Evolutionary conservation across 2,329 filamentous ascomycete species (phyloP).

Genomic region (Pseudocercospora crystallina): DNA sequence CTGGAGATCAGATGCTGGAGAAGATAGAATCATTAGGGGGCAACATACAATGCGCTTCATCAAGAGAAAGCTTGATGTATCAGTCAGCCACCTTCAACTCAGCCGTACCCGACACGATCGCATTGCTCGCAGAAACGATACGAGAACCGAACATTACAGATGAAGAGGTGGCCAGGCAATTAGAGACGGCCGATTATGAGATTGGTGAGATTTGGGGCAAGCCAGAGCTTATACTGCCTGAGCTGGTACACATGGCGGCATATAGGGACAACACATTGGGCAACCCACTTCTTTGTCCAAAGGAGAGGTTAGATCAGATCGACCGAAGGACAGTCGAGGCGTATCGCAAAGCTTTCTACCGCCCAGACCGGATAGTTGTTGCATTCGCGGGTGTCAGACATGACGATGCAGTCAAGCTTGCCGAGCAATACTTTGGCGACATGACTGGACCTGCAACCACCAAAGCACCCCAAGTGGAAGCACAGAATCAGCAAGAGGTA

Average conservation of each 20-base stretch:
- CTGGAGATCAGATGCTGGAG: slow-evolving; percentile 83
- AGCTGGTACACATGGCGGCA: slow-evolving; percentile 91
- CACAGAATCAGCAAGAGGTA: slow-evolving; percentile 28
- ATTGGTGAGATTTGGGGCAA: slow-evolving; percentile 97
- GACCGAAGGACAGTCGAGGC: slow-evolving; percentile 69
- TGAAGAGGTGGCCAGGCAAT: slow-evolving; percentile 80
- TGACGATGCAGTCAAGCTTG: slow-evolving; percentile 71
- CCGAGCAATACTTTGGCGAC: slow-evolving; percentile 85
- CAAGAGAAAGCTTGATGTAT: slow-evolving; percentile 96
- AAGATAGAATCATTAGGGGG: slow-evolving; percentile 84
- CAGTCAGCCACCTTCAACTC: slow-evolving; percentile 97
- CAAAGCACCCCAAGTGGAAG: slow-evolving; percentile 23
- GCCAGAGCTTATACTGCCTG: slow-evolving; percentile 91
- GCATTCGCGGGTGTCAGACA: slow-evolving; percentile 93
- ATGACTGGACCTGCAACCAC: slow-evolving; percentile 57
- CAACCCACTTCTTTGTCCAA: slow-evolving; percentile 87
- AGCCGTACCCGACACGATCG: slow-evolving; percentile 78
- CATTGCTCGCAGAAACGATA: slow-evolving; percentile 88
- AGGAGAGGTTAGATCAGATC: slow-evolving; percentile 76
- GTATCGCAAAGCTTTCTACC: slow-evolving; percentile 82
- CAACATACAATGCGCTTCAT: slow-evolving; percentile 95
- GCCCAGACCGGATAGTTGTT: slow-evolving; percentile 86
- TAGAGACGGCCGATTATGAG: slow-evolving; percentile 91
- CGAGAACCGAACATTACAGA: slow-evolving; percentile 81
- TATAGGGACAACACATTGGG: slow-evolving; percentile 96